Evolutionary conservation across 768 basidiomycete genomes (phyloP), one percentile per base, ranked within the genome.

Genomic region (Kwoniella sp.): DNA sequence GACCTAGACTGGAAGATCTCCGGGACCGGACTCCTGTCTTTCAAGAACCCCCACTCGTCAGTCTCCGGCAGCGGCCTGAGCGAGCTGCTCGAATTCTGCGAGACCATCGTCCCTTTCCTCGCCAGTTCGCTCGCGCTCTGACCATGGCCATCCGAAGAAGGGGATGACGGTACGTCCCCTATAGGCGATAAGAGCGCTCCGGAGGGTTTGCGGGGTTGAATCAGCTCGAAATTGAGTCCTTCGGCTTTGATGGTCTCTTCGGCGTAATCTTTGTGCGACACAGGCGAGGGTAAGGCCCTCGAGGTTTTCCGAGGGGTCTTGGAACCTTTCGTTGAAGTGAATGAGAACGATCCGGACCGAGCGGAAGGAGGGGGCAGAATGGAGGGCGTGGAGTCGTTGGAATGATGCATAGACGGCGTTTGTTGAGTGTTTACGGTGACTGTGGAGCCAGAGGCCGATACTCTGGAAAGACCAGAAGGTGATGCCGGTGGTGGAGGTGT

Each of bases 31-130:
- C 70, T 73, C 30, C 61, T 52, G 25, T 72, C 72, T 52, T 73
- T 74, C 23, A 76, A 31, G 54, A 78, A 79, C 1, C 78, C 78
- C 73, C 76, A 79, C 47, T 76, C 75, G 50, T 79, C 76, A 29
- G 76, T 77, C 58, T 77, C 73, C 1, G 69, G 62, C 50, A 76
- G 58, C 29, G 61, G 58, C 51, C 64, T 58, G 1, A 65, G 38
- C 17, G 57, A 58, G 15, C 34, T 47, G 20, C 34, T 41, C 0
- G 63, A 65, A 15, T 25, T 45, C 17, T 30, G 25, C 23, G 34
- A 31, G 9, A 47, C 48, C 57, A 65, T 58, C 17, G 57, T 64
- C 23, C 28, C 55, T 13, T 58, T 48, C 50, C 60, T 48, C 28
- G 52, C 22, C 38, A 63, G 28, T 15, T 25, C 20, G 0, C 28